Base-by-base conservation (phyloP, 805 yeast genomes). In the Saccharomyces jurei region DNA sequence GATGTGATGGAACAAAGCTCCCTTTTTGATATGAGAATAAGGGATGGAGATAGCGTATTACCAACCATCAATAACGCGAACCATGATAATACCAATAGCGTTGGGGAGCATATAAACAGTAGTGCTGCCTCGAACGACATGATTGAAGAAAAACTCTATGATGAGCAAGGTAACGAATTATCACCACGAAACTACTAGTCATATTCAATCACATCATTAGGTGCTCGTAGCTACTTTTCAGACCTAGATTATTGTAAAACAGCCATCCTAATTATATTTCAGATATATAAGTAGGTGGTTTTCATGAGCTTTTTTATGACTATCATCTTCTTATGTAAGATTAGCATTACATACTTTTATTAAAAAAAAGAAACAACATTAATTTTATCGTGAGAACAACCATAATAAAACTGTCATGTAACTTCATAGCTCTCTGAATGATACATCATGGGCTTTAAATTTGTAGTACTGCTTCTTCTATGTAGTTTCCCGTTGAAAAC, bases 141-240 rank as follows among this genome's bases (percentile, higher is more conserved):
- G 36, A 55, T 63, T 14, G 66, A 63, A 46, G 66, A 63, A 31
- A 60, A 54, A 41, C 60, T 54, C 48, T 61, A 59, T 50, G 65
- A 60, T 41, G 65, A 61, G 14, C 50, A 59, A 46, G 64, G 65
- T 2, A 61, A 63, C 49, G 62, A 61, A 47, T 48, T 63, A 13
- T 62, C 58, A 46, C 62, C 63, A n/a, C 58, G 62, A 51, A 61
- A 59, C 53, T 63, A 63, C 32, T 63, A 46, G 50, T 41, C 30
- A 30, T 36, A 36, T 27, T 26, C 17, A 14, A 10, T 30, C 29
- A 25, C 36, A 44, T 46, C 46, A 36, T 31, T 31, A n/a, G 13
- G 29, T 13, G 36, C 36, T 26, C 8, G 27, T 17, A 13, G 30
- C 27, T 44, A 26, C 50, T 31, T 36, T 36, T 36, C 44, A 36